Evolutionary conservation across 2,329 filamentous ascomycete genomes (phyloP).

Genomic region (Calonectria henricotiae): DNA sequence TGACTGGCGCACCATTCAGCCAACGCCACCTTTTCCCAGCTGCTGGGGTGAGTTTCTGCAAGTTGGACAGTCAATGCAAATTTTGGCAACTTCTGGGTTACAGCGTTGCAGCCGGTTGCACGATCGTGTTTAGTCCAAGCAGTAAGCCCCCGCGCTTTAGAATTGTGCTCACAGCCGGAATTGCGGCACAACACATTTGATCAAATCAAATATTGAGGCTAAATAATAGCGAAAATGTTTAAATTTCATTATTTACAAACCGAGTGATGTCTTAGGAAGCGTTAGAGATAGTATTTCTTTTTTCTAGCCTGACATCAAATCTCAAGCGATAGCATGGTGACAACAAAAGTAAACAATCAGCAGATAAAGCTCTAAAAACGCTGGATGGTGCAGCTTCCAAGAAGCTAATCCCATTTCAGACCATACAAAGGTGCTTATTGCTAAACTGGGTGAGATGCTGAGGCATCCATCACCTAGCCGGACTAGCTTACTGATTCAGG

Average conservation of each 20-base stretch:
- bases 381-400: no score
- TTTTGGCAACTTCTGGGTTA: neutral
- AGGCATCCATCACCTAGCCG: neutral
- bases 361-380: no score
- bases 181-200: neutral
- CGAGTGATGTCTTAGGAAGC: no score
- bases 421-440: neutral
- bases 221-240: no score
- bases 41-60: no score
- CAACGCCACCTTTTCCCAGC: neutral
- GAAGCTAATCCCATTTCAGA: neutral
- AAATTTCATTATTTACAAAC: no score
- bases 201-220: no score
- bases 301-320: no score
- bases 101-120: neutral
- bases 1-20: constrained; percentile 3
- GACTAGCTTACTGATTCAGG: neutral
- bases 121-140: neutral
- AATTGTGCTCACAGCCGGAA: neutral
- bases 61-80: no score
- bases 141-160: neutral
- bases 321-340: no score
- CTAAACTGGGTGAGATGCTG: neutral
- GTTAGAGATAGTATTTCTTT: no score
- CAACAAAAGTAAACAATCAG: no score